phyloP scores from a whole-genome alignment of 1,284 basidiomycete species.

The Hymenochaete sp. region DNA sequence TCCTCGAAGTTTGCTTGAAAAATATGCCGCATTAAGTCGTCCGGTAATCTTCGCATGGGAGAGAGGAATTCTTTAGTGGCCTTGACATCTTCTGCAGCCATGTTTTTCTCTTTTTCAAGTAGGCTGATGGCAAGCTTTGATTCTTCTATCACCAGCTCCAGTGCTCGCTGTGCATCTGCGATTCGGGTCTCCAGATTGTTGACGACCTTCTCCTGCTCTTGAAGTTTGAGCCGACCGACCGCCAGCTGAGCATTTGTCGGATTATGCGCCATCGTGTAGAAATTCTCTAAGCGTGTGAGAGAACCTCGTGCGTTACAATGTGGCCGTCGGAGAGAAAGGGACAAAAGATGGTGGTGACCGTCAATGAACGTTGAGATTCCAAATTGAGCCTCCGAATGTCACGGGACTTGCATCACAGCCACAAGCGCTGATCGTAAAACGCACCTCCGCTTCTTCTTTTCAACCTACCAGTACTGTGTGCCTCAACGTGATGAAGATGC shows the following conservation, averaged over 20 bases:
- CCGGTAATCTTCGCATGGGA: slow-evolving; percentile 56
- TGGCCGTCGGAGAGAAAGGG: not conserved
- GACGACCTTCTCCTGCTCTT: slow-evolving; percentile 15
- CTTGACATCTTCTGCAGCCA: slow-evolving; percentile 39
- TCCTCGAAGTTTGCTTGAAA: slow-evolving; percentile 60
- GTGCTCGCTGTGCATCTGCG: slow-evolving; percentile 38
- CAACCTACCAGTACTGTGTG: no score
- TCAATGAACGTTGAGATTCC: no score
- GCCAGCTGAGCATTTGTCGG: slow-evolving; percentile 16
- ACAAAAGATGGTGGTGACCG: no score
- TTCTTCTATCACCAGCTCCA: slow-evolving; percentile 50
- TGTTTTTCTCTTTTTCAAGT: slow-evolving; percentile 39
- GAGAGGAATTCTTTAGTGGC: slow-evolving; percentile 52
- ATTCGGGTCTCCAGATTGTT: slow-evolving; percentile 26
- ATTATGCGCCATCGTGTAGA: slow-evolving; percentile 4
- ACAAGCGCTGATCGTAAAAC: no score
- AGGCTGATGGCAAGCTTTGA: slow-evolving; percentile 42
- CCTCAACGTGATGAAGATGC: no score
- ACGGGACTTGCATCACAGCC: no score
- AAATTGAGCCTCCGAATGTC: no score
- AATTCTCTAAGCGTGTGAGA: no score
- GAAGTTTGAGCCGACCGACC: slow-evolving; percentile 15
- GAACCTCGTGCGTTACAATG: no score
- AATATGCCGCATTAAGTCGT: slow-evolving; percentile 56
- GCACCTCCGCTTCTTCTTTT: no score